Evolutionary conservation across 306 rosid genomes (phyloP).

Genomic region (Fragaria vesca): DNA sequence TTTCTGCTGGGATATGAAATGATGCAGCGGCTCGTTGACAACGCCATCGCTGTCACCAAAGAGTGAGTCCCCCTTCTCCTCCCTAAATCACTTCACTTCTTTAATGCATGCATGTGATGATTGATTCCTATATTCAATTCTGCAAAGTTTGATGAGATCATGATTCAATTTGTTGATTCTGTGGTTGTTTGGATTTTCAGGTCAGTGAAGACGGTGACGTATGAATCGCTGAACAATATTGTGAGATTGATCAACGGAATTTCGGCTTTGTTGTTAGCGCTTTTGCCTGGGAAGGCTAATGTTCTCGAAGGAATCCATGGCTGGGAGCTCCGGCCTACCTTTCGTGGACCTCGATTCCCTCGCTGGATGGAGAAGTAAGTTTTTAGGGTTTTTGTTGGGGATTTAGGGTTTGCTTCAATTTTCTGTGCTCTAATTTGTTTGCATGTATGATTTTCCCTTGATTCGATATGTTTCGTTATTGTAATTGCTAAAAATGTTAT

Average conservation of each 20-base stretch:
- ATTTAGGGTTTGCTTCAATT: not conserved
- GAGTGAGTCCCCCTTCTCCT: conserved; percentile 51
- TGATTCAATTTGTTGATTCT: conserved; percentile 5
- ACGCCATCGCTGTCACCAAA: conserved; percentile 62
- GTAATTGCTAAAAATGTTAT: not conserved
- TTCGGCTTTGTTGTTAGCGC: conserved; percentile 72
- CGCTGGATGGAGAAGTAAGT: conserved; percentile 99
- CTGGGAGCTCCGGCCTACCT: conserved; percentile 92
- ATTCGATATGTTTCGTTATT: not conserved
- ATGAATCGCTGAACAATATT: conserved; percentile 67
- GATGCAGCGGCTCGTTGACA: conserved; percentile 70
- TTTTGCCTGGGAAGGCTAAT: conserved; percentile 74
- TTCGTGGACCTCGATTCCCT: conserved; percentile 90
- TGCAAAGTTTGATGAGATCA: not conserved
- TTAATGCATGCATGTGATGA: not conserved
- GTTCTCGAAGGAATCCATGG: conserved; percentile 96
- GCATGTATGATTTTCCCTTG: not conserved
- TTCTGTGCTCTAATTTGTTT: not conserved
- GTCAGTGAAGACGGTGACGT: conserved; percentile 85
- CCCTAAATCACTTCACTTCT: not conserved
- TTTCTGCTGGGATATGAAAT: conserved; percentile 16
- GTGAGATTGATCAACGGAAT: conserved; percentile 87
- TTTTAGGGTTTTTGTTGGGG: conserved; percentile 5
- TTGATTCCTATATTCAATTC: not conserved
- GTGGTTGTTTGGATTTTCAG: conserved; percentile 44